A percentile compares a stretch with the other conserved stretches of the same genome.
These are phyloP conservation scores for Pleurotus sapidus DNA, from an alignment of 768 basidiomycete genomes.

Conservation along the genomic window DNA sequence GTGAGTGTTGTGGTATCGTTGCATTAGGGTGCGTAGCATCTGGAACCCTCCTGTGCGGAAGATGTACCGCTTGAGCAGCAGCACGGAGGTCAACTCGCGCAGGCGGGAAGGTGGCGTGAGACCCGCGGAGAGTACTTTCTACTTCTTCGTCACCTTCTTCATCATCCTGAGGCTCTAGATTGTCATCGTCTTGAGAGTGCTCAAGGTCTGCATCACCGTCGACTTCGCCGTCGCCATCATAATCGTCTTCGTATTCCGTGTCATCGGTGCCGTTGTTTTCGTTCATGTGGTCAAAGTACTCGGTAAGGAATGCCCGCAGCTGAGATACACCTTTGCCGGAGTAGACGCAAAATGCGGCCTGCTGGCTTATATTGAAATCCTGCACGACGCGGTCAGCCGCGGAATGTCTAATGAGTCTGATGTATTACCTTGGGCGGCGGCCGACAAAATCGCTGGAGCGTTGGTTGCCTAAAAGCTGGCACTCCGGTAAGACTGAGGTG, in stretches of 20 bases:
- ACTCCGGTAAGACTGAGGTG: constrained; percentile 99
- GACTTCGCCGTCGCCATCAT: constrained; percentile 47
- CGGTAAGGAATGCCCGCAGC: constrained; percentile 75
- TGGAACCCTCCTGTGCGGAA: constrained; percentile 9
- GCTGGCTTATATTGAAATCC: constrained; percentile 92
- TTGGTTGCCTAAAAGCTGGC: constrained; percentile 79
- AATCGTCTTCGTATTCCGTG: constrained; percentile 66
- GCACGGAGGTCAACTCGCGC: not conserved
- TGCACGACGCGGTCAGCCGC: constrained; percentile 26
- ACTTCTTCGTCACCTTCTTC: constrained; percentile 25
- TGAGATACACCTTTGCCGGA: constrained; percentile 88
- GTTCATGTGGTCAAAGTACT: constrained; percentile 71
- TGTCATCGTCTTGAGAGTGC: constrained; percentile 21
- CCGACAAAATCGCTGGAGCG: constrained; percentile 88
- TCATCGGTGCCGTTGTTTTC: constrained; percentile 65
- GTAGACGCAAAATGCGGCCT: constrained; percentile 92
- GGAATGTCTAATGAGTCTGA: not conserved
- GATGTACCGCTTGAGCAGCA: not conserved
- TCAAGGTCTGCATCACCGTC: constrained; percentile 33
- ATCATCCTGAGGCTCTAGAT: constrained; percentile 1
- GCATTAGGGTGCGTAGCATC: constrained; percentile 14
- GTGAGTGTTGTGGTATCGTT: constrained; percentile 18
- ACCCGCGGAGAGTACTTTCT: constrained; percentile 20
- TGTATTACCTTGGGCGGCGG: constrained; percentile 75
- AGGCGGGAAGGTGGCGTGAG: not conserved